Base-by-base conservation (phyloP, 1,284 basidiomycete species). In the Moesziomyces globuligerus region DNA sequence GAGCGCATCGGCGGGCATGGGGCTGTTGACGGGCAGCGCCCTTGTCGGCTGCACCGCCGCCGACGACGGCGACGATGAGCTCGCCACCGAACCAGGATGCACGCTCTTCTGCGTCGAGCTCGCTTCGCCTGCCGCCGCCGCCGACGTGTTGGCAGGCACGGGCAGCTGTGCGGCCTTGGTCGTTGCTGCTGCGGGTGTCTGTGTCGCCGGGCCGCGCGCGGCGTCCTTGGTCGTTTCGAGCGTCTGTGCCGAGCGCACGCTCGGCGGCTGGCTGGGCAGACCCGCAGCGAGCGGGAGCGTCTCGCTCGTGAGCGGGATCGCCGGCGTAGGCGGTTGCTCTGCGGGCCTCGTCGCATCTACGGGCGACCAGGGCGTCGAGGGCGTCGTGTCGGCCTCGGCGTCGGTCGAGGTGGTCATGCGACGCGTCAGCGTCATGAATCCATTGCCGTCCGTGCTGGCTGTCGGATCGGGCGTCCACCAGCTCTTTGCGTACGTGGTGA, bases 1-100 rank as follows among this genome's bases (percentile, higher is more conserved):
- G 37, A 89, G 87, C 25, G 89, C 89, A 17, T 94, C 92, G 1
- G 68, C 67, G 7, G 75, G 74, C 58, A 79, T 56, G 0, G 77
- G 77, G 38, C 72, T 79, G 46, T 51, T 51, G 28, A 71, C 53
- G 5, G 48, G 29, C 25, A 59, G 67, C 20, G 60, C 49, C 10
- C 60, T 48, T 37, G 50, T 13, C 23, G 32, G 56, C 20, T 49
- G 47, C 5, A 41, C 26, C 2, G 53, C 60, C 1, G 61, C 46
- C 7, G 39, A 17, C 1, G 56, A 42, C 20, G 57, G 54, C 0
- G 54, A 21, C 6, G 23, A 36, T 38, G 60, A 53, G 11, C 29
- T 25, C 6, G 55, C 37, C 10, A 40, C 45, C 4, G 67, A 56
- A 24, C 20, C 56, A 11, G 46, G 41, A 26, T 41, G 25, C 13